Base-by-base conservation (phyloP, 352 stramenopile species). In the Phytophthora cactorum region DNA sequence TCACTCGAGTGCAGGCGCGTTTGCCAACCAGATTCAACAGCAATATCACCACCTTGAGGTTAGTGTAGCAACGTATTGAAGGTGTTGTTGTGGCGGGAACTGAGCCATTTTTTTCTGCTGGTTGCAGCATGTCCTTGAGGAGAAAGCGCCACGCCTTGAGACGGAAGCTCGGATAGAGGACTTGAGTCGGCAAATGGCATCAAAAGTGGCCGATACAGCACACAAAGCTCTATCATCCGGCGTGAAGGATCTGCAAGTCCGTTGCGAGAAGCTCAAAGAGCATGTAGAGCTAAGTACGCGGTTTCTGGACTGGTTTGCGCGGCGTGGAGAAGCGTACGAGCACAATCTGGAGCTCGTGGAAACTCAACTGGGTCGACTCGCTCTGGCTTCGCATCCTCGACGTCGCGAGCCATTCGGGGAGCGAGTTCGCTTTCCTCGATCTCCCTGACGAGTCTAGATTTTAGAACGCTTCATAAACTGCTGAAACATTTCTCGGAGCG, bases 261-360 rank as follows among this genome's bases (percentile, higher is more conserved):
- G 67, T 11, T 77, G 70, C 14, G 54, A 75, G 1, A 56, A 78
- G 25, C 49, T 90, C 2, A 70, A 81, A 22, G 53, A 77, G 14
- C 82, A 91, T 47, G 75, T 83, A 1, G 61, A 75, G 32, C 49
- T 91, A 38, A 87, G 78, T 43, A 81, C 84, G 3, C 78, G 83
- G 0, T 93, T 95, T 66, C 44, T 95, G 46, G 75, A 86, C 32
- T 95, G 87, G 85, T 95, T 92, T 67, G 77, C 78, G 4, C 69
- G 56, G 27, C 83, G 84, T 5, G 86, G 86, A 0, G 84, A 91
- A 31, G 79, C 81, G 5, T 92, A 91, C 47, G 86, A 95, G 51
- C 79, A 88, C 47, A 95, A 93, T 49, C 28, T 93, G 2, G 70
- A 82, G 5, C 54, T 91, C 7, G 72, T 95, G 1, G 87, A 95